Evolutionary conservation across 179 eudicot genomes (phyloP), one percentile per base, ranked within the genome.

Genomic region (Beta corolliflora): DNA sequence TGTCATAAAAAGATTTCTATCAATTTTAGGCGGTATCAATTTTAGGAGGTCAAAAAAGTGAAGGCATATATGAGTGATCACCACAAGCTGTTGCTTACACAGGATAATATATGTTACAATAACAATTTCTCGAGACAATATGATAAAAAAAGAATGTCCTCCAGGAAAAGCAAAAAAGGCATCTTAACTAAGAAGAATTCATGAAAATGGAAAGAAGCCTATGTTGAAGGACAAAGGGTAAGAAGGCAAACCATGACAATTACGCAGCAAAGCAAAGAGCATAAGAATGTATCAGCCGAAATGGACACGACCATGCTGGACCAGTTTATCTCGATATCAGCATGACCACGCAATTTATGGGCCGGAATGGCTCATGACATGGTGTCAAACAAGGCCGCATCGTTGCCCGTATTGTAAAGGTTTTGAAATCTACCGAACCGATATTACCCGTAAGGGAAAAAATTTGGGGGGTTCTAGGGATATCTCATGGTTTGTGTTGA

Each of bases 31-130:
- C 29, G 29, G 29, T 9, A 15, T 46, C 21, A 36, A 67, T n/a
- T 12, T 45, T 8, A 15, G n/a, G 36, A 31, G 50, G 65, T 29
- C 10, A 25, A 70, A 61, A 61, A 64, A 41, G 16, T 53, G 58
- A 18, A 36, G 41, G 71, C 5, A 19, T 19, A 55, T 19, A 56
- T 55, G 45, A 55, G 13, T 52, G 53, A 55, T 41, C 25, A 81
- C 60, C 70, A 61, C 41, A 61, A 50, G 41, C 71, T 45, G n/a
- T 50, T 19, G 76, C 69, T 16, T 77, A 55, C 19, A 80, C 73
- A 16, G 53, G 31, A 61, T 60, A 56, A 16, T 44, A 16, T 44
- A 63, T 25, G 25, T 61, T 12, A 46, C 46, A 71, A 5, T 46
- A 44, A 71, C 12, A 54, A 7, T 44, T 44, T 41, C 19, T 41